Evolutionary conservation across 352 stramenopile species (phyloP), one percentile per base, ranked within the genome.

Genomic region (Pythium chondricola): DNA sequence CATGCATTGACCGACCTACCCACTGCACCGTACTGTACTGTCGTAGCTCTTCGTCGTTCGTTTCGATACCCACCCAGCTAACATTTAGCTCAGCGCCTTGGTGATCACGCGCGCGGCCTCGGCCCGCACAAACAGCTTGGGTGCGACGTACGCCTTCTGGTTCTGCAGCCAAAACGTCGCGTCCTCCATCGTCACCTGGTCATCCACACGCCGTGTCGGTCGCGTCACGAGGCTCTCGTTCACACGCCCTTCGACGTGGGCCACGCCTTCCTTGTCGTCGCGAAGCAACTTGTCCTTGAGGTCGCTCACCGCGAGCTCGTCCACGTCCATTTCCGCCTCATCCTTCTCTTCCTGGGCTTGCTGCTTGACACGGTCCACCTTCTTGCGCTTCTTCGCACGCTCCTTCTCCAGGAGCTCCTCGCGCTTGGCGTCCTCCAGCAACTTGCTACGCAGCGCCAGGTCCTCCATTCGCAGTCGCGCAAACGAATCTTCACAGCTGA

Each of bases 401-500:
- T 94, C 83, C 27, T 82, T 85, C 39, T 92, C 83, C 0, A 69
- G 63, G 24, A 74, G 58, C 30, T 92, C 83, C 40, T 94, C 83
- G 7, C 71, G 74, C 43, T 81, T 88, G 0, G 78, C 83, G 30
- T 94, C 83, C 36, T 94, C 83, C 24, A 94, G 54, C 33, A 94
- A 43, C 14, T 69, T 56, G 16, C 65, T 52, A 0, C 80, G 80
- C 31, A 92, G 42, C 21, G 55, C 41, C 21, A 92, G 20, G 57
- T 94, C 80, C 13, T 86, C 71, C 47, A 87, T 69, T 0, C 79
- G 65, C 44, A 87, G 46, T 7, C 69, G 71, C 2, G 64, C 61
- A 41, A 91, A 94, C 24, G 81, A 80, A 24, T 91, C 77, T 53
- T 94, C 80, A 42, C 80, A 90, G 25, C 80, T 92, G n/a, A 90